Conservation (phyloP, 2,329 filamentous ascomycete genomes). For the Colletotrichum cuscutae region DNA sequence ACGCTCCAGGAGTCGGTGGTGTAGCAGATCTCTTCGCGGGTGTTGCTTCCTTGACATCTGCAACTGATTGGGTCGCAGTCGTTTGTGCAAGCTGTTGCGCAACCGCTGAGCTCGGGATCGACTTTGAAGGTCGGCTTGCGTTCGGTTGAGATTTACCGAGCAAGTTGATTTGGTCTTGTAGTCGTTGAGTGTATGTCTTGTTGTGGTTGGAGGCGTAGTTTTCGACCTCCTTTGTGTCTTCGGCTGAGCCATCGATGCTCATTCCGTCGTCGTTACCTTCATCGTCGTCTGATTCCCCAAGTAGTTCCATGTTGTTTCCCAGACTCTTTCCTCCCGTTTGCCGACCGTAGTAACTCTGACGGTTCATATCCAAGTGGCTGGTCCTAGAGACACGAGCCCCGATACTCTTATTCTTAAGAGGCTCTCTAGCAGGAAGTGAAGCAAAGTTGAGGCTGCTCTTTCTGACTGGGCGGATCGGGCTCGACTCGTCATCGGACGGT, state of each 20-base stretch:
- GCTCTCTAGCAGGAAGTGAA: slow-evolving; percentile 89
- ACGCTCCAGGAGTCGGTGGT: slow-evolving; percentile 64
- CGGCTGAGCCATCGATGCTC: slow-evolving; percentile 58
- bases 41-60: slow-evolving; percentile 43
- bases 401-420: slow-evolving; percentile 86
- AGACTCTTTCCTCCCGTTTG: slow-evolving; percentile 80
- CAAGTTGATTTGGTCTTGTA: slow-evolving; percentile 92
- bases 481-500: slow-evolving; percentile 73
- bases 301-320: slow-evolving; percentile 57
- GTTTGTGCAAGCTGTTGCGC: slow-evolving; percentile 43
- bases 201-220: slow-evolving; percentile 69
- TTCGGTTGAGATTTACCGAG: slow-evolving; percentile 68
- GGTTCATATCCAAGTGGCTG: slow-evolving; percentile 80
- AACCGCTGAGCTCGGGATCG: slow-evolving; percentile 50
- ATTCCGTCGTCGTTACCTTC: slow-evolving; percentile 64
- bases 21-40: slow-evolving; percentile 46
- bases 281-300: slow-evolving; percentile 55
- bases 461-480: slow-evolving; percentile 79
- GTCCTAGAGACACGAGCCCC: slow-evolving; percentile 78
- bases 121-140: slow-evolving; percentile 59
- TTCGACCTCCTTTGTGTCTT: slow-evolving; percentile 57
- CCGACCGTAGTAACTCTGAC: slow-evolving; percentile 78
- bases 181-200: slow-evolving; percentile 91
- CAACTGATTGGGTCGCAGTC: slow-evolving; percentile 41
- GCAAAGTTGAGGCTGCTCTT: slow-evolving; percentile 98